These are phyloP conservation scores for Acacia melanoxylon DNA, from an alignment of 306 rosid species.

Conservation along the genomic window DNA sequence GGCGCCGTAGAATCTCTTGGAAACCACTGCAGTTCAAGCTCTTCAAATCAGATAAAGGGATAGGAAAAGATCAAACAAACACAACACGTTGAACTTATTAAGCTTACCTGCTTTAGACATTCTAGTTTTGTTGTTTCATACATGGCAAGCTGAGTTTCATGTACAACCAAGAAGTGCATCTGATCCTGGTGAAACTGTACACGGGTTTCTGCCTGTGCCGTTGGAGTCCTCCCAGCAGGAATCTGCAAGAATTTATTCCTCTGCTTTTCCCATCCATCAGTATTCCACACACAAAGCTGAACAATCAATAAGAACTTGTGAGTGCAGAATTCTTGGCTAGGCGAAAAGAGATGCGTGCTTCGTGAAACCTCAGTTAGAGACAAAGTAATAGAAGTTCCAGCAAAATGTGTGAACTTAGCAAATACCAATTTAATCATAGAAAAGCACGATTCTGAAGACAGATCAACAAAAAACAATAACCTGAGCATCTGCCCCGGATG, in stretches of 20 bases:
- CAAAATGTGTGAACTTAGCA: not conserved
- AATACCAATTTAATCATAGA: slow-evolving; percentile 12
- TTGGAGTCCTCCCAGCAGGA: slow-evolving; percentile 77
- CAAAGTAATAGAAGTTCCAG: not conserved
- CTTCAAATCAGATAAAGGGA: slow-evolving; percentile 25
- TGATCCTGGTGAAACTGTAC: slow-evolving; percentile 97
- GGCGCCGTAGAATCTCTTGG: slow-evolving; percentile 83
- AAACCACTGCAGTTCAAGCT: slow-evolving; percentile 60
- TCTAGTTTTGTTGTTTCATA: slow-evolving; percentile 87
- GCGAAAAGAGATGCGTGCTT: slow-evolving; percentile 3
- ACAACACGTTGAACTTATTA: slow-evolving; percentile 2
- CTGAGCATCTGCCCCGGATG: slow-evolving; percentile 99
- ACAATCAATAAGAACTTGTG: slow-evolving; percentile 9
- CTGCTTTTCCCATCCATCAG: slow-evolving; percentile 98
- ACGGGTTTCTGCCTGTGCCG: slow-evolving; percentile 90
- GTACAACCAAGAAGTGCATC: slow-evolving; percentile 82
- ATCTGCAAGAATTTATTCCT: slow-evolving; percentile 72
- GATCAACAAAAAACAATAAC: slow-evolving; percentile 36
- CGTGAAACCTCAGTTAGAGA: slow-evolving; percentile 27
- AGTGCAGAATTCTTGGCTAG: not conserved
- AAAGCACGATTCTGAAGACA: slow-evolving; percentile 16
- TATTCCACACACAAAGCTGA: slow-evolving; percentile 90
- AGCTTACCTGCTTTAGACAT: slow-evolving; percentile 68
- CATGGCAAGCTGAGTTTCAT: slow-evolving; percentile 96
- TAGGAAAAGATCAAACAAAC: not conserved